Base-by-base conservation (phyloP, 2,329 filamentous ascomycete genomes). In the Fusarium sp. region DNA sequence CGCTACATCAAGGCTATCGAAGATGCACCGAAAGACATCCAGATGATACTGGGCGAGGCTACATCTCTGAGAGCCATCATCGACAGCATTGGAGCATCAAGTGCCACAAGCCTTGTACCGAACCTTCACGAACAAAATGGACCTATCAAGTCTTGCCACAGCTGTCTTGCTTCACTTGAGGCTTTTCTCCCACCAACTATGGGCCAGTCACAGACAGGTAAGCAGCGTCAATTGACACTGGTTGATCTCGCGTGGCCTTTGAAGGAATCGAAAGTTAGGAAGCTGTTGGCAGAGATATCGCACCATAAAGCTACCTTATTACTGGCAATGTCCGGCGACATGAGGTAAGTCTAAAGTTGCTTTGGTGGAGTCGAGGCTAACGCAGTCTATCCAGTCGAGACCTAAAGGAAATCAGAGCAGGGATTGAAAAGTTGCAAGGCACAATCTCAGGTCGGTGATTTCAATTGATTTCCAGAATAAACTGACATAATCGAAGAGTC, bases 391-490 rank as follows among this genome's bases (percentile, higher is more conserved):
- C 2, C 4, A 49, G 46, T 10, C n/a, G 48, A 2, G 48, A 51
- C 18, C 12, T 35, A 1, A 51, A 51, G 7, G 48, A 51, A 35
- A 51, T 51, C 18, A 51, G 2, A 16, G 10, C 19, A 2, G 31
- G 48, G 12, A 37, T 51, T 6, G 31, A 51, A 23, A 51, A 4
- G 2, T 7, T 37, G 11, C 48, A 51, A 16, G 31, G 18, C 0
- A 37, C 48, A 5, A 16, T 51, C n/a, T 51, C 48, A 51, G 48
- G 48, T 51, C 9, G 4, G n/a, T 8, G 3, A 25, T 19, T 3
- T 1, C 8, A 0, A 25, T 15, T 21, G 11, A 15, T 21, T 18
- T 0, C 31, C 1, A 3, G n/a, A 0, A 7, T 8, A 19, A 15
- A 6, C 31, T 51, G 48, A 51, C 48, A 0, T 1, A 1, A 0